Evolutionary conservation across 345 rosid species (phyloP), one percentile per base, ranked within the genome.

Genomic region (Aquilaria malaccensis): DNA sequence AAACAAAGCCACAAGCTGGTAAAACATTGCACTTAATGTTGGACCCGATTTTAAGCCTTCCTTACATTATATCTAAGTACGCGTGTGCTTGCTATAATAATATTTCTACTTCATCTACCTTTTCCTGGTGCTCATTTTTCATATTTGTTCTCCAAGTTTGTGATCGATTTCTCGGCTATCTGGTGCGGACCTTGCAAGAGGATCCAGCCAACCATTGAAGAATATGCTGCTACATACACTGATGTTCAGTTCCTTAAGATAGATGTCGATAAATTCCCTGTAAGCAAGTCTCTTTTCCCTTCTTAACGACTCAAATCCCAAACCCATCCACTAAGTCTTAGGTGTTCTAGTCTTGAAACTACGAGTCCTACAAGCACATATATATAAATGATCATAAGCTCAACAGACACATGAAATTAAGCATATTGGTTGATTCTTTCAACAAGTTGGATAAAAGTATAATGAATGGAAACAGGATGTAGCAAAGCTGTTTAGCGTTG

Each of bases 101-200:
- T n/a, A 2, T 61, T 33, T 13, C 29, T 7, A 13, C 9, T 53
- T n/a, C 10, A 29, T 50, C 47, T 45, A 52, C 45, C 22, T 5
- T 59, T 53, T 62, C 59, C 50, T 29, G 64, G 15, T 64, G 69
- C 1, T 78, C 50, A 22, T 22, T 22, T 22, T 22, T 22, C 22
- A 22, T 22, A 22, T 22, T 22, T 22, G 22, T 22, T 22, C 22
- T 22, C 22, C 43, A 15, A 87, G 98, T 30, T 80, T 77, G 96
- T 86, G 62, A 65, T 86, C 45, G 77, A 85, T 70, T 93, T 87
- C 79, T 73, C 96, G 12, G 90, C 95, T 3, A 74, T 76, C 10
- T 87, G 97, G 96, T 89, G 97, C 7, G 89, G 91, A 51, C 91
- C 94, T 2, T 87, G 97, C 68, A 81, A 77, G 62, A 22, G 53